These are phyloP conservation scores for Acanthamoeba castellanii DNA, from an alignment of 208 protist genomes.

Conservation along the genomic window DNA sequence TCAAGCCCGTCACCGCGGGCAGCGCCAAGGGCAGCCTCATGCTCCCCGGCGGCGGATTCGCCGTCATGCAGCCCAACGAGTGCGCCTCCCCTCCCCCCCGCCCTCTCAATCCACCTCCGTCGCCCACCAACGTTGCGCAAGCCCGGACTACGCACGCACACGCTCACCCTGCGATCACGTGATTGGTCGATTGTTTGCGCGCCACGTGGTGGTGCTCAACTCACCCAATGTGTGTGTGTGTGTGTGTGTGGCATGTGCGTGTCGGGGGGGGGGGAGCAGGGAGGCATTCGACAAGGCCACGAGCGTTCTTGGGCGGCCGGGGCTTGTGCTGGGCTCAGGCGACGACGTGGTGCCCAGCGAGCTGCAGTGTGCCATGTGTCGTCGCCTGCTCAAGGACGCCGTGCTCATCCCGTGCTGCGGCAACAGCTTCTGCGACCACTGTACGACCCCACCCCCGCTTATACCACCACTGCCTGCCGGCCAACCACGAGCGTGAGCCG, in stretches of 20 bases:
- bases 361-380: constrained; percentile 79
- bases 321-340: neutral
- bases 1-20: constrained; percentile 68
- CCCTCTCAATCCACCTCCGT: too few relatives aligned
- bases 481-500: too few relatives aligned
- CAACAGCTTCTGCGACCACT: constrained; percentile 81
- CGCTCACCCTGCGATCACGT: neutral
- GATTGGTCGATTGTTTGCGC: too few relatives aligned
- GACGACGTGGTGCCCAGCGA: constrained; percentile 68
- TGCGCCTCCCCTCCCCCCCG: neutral
- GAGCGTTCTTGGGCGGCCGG: neutral
- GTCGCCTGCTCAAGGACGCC: constrained; percentile 63
- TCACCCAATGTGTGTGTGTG: too few relatives aligned
- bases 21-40: neutral
- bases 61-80: constrained; percentile 34
- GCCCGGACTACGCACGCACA: too few relatives aligned
- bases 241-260: too few relatives aligned
- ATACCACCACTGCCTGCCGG: too few relatives aligned
- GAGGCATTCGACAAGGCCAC: neutral
- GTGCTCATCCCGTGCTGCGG: constrained; percentile 82
- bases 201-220: too few relatives aligned
- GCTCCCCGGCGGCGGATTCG: constrained; percentile 65
- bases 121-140: too few relatives aligned
- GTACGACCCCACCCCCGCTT: neutral
- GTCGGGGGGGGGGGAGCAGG: too few relatives aligned